phyloP scores from a whole-genome alignment of 257 asterid genomes.

The Nicotiana sylvestris region DNA sequence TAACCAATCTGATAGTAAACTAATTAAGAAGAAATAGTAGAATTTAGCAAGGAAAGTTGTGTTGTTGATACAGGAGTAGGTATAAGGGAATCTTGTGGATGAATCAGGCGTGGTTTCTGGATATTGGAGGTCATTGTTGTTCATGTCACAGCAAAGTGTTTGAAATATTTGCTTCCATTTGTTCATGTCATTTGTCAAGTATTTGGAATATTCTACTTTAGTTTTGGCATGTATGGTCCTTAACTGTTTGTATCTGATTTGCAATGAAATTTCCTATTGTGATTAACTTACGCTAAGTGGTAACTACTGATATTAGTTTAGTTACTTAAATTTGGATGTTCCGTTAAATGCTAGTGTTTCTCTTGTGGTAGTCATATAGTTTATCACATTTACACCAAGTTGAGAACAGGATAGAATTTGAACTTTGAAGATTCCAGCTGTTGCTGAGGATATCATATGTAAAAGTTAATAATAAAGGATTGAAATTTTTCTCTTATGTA shows the following conservation, averaged over 20 bases:
- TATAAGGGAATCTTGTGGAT: conserved; percentile 6
- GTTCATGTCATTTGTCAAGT: neutral
- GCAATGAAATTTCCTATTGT: neutral
- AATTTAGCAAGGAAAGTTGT: neutral
- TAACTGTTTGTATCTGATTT: neutral
- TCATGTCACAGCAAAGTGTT: conserved; percentile 8
- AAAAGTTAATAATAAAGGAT: too few relatives aligned
- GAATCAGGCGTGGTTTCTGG: conserved; percentile 13
- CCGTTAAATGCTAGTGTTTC: too few relatives aligned
- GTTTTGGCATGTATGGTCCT: neutral
- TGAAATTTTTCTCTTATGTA: too few relatives aligned
- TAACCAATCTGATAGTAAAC: conserved; percentile 15
- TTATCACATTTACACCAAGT: too few relatives aligned
- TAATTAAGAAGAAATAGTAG: conserved; percentile 39
- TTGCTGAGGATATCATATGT: too few relatives aligned
- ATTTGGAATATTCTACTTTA: neutral
- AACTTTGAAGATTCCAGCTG: too few relatives aligned
- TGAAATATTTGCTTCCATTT: neutral
- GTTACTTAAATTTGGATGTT: too few relatives aligned
- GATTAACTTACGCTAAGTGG: too few relatives aligned
- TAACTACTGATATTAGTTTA: too few relatives aligned
- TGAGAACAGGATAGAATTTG: too few relatives aligned
- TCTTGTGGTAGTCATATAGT: too few relatives aligned
- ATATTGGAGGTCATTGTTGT: conserved; percentile 9
- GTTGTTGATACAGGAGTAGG: neutral